Evolutionary conservation across 495 filamentous ascomycete species (phyloP).

Genomic region (Penicillium psychrofluorescens): DNA sequence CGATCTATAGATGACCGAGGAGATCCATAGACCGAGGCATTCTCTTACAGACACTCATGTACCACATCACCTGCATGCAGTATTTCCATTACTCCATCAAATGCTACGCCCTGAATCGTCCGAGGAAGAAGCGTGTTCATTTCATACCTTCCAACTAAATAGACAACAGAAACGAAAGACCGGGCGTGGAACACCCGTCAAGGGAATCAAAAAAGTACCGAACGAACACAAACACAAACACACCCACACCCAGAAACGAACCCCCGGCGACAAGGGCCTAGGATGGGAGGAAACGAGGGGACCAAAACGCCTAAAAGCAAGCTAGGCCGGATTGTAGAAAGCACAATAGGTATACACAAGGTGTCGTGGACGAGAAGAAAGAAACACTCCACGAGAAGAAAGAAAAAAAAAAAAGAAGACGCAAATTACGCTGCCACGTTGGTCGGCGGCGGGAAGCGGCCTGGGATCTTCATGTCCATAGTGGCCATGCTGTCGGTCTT

Average conservation of each 20-base stretch:
- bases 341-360: conserved; percentile 4
- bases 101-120: conserved; percentile 2
- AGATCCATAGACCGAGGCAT: too few relatives aligned
- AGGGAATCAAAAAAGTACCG: conserved; percentile 6
- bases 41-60: too few relatives aligned
- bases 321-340: conserved; percentile 3
- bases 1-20: too few relatives aligned
- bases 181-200: conserved; percentile 1
- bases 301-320: conserved; percentile 12
- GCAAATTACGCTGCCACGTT: conserved; percentile 21
- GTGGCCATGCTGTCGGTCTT: conserved; percentile 23
- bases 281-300: conserved; percentile 1
- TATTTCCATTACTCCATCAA: conserved; percentile 5
- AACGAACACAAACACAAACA: conserved; percentile 1
- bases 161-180: conserved; percentile 4
- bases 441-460: conserved; percentile 27
- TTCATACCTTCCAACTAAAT: not conserved
- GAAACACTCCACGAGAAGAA: too few relatives aligned
- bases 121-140: not conserved
- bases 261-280: conserved; percentile 1
- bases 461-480: conserved; percentile 33
- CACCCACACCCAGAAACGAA: conserved; percentile 9
- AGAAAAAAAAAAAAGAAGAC: too few relatives aligned
- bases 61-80: too few relatives aligned
- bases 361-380: not conserved